These are phyloP conservation scores for Phytopythium sindhum DNA, from an alignment of 352 stramenopile species.

Conservation along the genomic window DNA sequence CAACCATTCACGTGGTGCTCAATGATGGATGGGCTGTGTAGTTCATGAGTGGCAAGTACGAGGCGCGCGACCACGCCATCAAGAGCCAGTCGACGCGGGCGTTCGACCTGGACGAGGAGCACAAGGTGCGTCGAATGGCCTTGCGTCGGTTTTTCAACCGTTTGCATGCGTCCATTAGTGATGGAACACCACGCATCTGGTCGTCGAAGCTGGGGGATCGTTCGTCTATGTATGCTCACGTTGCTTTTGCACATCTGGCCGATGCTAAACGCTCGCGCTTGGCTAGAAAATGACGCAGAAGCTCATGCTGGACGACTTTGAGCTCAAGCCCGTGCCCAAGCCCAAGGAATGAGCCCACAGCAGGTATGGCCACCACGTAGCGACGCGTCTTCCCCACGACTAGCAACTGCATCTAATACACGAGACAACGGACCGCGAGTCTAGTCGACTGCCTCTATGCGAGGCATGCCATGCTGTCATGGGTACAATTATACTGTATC, in stretches of 20 bases:
- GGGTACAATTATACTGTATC: too few relatives aligned
- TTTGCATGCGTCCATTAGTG: neutral
- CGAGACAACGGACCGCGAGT: too few relatives aligned
- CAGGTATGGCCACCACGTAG: neutral
- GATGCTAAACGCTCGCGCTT: neutral
- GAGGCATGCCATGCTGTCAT: too few relatives aligned
- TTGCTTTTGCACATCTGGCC: neutral
- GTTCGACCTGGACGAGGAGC: slow-evolving; percentile 85
- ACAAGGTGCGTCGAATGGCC: slow-evolving; percentile 50
- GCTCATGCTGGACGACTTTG: slow-evolving; percentile 76
- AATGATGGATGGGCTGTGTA: slow-evolving; percentile 10
- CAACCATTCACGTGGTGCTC: too few relatives aligned
- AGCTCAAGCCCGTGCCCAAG: slow-evolving; percentile 80
- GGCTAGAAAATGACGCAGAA: slow-evolving; percentile 85
- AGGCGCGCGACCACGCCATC: slow-evolving; percentile 73
- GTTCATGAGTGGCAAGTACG: slow-evolving; percentile 84
- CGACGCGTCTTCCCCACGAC: neutral
- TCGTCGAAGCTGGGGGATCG: too few relatives aligned
- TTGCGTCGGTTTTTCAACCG: neutral
- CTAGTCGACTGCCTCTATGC: too few relatives aligned
- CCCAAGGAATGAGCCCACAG: slow-evolving; percentile 22
- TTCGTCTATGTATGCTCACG: neutral
- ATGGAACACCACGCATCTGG: too few relatives aligned
- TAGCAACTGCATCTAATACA: neutral
- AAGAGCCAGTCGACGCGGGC: slow-evolving; percentile 79